phyloP scores from a whole-genome alignment of 176 grass and related monocot species.

The Alopecurus myosuroides region DNA sequence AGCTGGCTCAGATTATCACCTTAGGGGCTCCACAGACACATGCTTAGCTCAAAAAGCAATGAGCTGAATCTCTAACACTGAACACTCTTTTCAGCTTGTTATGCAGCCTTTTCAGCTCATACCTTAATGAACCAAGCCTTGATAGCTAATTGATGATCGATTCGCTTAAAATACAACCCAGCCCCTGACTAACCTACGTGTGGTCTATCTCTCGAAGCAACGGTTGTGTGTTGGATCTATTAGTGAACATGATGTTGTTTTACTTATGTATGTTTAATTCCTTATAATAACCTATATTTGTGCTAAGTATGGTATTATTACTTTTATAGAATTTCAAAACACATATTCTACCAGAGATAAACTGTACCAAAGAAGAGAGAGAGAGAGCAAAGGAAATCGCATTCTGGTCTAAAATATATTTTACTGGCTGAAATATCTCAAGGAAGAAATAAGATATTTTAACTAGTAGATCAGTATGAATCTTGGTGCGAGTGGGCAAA shows the following conservation, averaged over 20 bases:
- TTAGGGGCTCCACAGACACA: background rate
- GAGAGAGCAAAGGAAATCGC: background rate
- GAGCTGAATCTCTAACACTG: too few species aligned
- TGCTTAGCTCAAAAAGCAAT: background rate
- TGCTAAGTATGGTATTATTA: background rate
- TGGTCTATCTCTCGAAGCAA: background rate
- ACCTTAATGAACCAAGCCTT: too few species aligned
- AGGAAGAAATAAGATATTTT: slow-evolving; percentile 14
- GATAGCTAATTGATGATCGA: too few species aligned
- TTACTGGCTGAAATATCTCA: background rate
- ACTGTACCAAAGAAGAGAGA: too few species aligned
- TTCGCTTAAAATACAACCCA: background rate
- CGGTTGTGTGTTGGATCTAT: background rate
- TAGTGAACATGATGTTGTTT: background rate
- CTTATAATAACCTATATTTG: background rate
- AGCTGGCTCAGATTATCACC: background rate
- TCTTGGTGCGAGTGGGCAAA: background rate
- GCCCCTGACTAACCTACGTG: background rate
- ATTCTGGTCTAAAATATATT: background rate
- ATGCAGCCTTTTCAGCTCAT: too few species aligned
- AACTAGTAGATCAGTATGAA: background rate
- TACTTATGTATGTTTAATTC: background rate
- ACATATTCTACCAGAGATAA: background rate
- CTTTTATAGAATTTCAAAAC: background rate
- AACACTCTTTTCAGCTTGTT: background rate